Evolutionary conservation across 805 yeast species (phyloP).

Genomic region (Kodamaea kakaduensis): DNA sequence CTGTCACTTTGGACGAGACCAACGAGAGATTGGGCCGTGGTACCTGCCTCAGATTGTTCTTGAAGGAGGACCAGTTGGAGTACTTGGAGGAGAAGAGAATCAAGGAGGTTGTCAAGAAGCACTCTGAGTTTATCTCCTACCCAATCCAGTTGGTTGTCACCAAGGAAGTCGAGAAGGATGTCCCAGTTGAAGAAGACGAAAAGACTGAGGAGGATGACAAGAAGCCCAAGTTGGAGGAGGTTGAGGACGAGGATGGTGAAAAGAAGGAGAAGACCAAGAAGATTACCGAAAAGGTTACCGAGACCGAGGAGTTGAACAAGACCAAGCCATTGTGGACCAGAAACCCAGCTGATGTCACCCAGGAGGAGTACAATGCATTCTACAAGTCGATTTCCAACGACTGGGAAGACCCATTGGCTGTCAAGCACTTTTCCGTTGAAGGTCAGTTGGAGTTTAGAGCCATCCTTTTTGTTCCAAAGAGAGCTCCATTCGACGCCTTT

Average conservation of each 20-base stretch:
- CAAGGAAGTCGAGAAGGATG: slow-evolving; percentile 98
- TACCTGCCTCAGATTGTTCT: slow-evolving; percentile 88
- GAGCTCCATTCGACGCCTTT: slow-evolving; percentile 98
- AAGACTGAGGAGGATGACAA: slow-evolving; percentile 52
- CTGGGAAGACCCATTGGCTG: slow-evolving; percentile 99
- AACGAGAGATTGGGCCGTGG: slow-evolving; percentile 92
- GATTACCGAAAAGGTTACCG: slow-evolving; percentile 88
- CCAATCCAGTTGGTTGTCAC: slow-evolving; percentile 98
- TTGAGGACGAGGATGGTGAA: slow-evolving; percentile 59
- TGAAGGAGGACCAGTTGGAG: slow-evolving; percentile 98
- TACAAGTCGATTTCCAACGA: slow-evolving; percentile 99
- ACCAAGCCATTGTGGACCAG: slow-evolving; percentile 99
- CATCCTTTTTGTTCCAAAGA: slow-evolving; percentile 93
- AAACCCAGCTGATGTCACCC: slow-evolving; percentile 94
- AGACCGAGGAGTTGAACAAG: slow-evolving; percentile 97
- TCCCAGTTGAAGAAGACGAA: slow-evolving; percentile 73
- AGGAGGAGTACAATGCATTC: slow-evolving; percentile 98
- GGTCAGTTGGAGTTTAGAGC: slow-evolving; percentile 99
- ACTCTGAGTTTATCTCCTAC: slow-evolving; percentile 98
- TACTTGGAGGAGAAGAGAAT: slow-evolving; percentile 99
- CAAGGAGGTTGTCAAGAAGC: slow-evolving; percentile 98
- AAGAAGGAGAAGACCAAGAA: slow-evolving; percentile 78
- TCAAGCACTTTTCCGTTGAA: slow-evolving; percentile 98
- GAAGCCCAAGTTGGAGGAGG: slow-evolving; percentile 74
- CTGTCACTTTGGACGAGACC: slow-evolving; percentile 84